Base-by-base conservation (phyloP, 2,329 filamentous ascomycete species). In the Pezizomycotina sp. region DNA sequence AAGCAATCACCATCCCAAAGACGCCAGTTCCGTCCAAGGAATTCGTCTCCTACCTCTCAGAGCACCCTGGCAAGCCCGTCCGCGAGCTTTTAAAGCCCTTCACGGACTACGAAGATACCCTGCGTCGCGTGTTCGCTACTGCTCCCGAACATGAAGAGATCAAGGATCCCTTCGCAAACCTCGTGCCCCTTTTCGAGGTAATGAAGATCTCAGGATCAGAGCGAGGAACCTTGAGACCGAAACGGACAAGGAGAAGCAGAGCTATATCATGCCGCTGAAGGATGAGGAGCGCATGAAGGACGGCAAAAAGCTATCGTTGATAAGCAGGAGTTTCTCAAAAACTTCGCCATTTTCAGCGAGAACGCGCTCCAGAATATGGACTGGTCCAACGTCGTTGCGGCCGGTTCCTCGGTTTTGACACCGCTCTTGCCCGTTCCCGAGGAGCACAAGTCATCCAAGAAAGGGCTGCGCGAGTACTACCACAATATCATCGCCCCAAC, bases 331-430 rank as follows among this genome's bases (percentile, higher is more conserved):
- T 92, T 89, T 49, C 71, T 74, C 53, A 68, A 69, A 31, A 86
- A 89, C 56, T 86, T 92, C 58, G 69, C 69, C 40, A 55, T 91
- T 40, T 92, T 92, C 53, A 82, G 76, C 1, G 82, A 92, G 56
- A 77, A 71, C 21, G 41, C 41, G 3, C 41, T 43, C 13, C 41
- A 43, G 24, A 43, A 40, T 18, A 16, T 40, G 48, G 71, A 86
- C 53, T 91, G 81, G 81, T 71, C 58, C 52, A 89, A 89, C 53
- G 71, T 91, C 10, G 73, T 89, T 10, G 82, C 71, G 19, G 78
- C 80, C 25, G 82, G 82, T 7, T 84, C 77, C 31, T 74, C 79
- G 1, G 81, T 86, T 1, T 71, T 81, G 34, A 91, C 83, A 35
- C 75, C 75, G 31, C 63, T 91, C 21, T 58, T 91, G 9, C 77